Evolutionary conservation across 2,329 filamentous ascomycete species (phyloP), one percentile per base, ranked within the genome.

Genomic region (Colletotrichum sp.): DNA sequence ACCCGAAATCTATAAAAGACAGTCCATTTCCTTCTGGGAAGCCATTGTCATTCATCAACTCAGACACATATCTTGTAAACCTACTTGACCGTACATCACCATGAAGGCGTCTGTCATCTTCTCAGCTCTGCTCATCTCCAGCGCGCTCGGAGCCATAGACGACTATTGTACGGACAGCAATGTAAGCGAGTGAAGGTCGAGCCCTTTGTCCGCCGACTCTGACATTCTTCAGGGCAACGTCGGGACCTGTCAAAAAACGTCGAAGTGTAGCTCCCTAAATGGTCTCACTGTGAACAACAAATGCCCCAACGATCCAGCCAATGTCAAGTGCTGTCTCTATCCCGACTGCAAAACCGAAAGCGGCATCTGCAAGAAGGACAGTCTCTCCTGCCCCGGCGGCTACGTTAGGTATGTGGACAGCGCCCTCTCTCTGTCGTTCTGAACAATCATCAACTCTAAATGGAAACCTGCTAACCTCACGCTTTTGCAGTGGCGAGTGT

Each of bases 281-380:
- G 74, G 74, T 6, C 59, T 36, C 60, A 70, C 60, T 21, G 64
- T 48, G 59, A 76, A 57, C 59, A 71, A 74, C 12, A 66, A 70
- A 13, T 76, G 74, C 30, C 74, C 74, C 43, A 52, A 76, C 48
- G 74, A 76, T 39, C 74, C 74, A 16, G 60, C 28, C 24, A 57
- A 74, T n/a, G 74, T 74, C 16, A 76, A 75, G 34, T 76, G 74
- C 61, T 76, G 74, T 61, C 69, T 76, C 43, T 74, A 70, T 14
- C 74, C 74, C 21, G 57, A 70, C 24, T 76, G 74, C 60, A 76
- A 74, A 48, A 48, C 32, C 43, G n/a, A 21, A 57, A 74, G 48
- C 6, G 71, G 71, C 26, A 70, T 64, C 59, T 76, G 74, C 52
- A 67, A 74, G 71, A 71, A 52, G 21, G 65, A 76, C 36, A 61